phyloP scores from a whole-genome alignment of 257 asterid genomes.

The Sherardia arvensis region DNA sequence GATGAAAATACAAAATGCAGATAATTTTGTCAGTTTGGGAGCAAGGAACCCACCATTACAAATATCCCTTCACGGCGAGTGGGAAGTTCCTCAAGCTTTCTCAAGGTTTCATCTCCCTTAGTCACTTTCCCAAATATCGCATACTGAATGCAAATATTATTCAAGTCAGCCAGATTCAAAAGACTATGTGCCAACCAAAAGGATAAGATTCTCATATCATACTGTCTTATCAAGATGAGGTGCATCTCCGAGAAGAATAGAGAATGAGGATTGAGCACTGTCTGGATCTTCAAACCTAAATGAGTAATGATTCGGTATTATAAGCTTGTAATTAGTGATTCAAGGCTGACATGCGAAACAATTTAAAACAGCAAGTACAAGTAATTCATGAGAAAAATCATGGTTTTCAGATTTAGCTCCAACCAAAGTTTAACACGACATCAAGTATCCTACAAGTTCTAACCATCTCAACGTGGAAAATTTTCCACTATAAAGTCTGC shows the following conservation, averaged over 20 bases:
- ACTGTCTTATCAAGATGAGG: slow-evolving; percentile 95
- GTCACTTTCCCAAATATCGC: slow-evolving; percentile 93
- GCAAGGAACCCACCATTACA: slow-evolving; percentile 54
- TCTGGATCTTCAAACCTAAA: slow-evolving; percentile 71
- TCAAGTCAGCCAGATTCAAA: slow-evolving; percentile 8
- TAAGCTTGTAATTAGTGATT: background rate
- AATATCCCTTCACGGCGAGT: slow-evolving; percentile 84
- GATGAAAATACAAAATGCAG: too few species aligned
- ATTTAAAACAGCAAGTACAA: too few species aligned
- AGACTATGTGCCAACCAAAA: background rate
- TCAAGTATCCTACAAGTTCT: too few species aligned
- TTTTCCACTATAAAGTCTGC: background rate
- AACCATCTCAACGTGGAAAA: too few species aligned
- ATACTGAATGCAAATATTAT: slow-evolving; percentile 43
- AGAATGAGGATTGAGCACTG: slow-evolving; percentile 89
- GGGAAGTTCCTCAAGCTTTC: slow-evolving; percentile 88
- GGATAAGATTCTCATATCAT: slow-evolving; percentile 17
- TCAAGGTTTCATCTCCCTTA: slow-evolving; percentile 86
- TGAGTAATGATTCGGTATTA: slow-evolving; percentile 3
- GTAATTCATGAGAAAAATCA: too few species aligned
- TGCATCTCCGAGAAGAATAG: slow-evolving; percentile 93
- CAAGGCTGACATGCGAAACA: background rate
- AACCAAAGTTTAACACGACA: too few species aligned
- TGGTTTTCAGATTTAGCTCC: too few species aligned
- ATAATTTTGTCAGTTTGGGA: background rate